Percentiles rank a stretch among this genome's conserved stretches.
These are phyloP conservation scores for Eucalyptus sp. DNA, from an alignment of 345 rosid genomes.

Conservation along the genomic window DNA sequence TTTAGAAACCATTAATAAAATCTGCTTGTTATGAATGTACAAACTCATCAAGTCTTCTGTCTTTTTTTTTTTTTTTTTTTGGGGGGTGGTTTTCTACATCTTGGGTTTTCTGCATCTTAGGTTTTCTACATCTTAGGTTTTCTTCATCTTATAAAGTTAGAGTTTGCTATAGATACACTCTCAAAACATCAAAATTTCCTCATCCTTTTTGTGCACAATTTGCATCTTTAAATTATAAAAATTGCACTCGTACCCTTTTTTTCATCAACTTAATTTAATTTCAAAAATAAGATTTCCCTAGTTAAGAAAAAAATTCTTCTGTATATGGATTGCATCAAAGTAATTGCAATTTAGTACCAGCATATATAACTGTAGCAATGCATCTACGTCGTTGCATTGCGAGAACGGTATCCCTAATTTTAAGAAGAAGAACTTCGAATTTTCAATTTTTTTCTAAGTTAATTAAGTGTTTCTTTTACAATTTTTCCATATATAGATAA, in stretches of 20 bases:
- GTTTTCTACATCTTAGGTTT: background rate
- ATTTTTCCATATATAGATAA: background rate
- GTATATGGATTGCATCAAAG: background rate
- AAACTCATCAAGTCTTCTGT: background rate
- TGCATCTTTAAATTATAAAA: background rate
- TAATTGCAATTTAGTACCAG: background rate
- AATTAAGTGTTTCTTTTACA: background rate
- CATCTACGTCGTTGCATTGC: background rate
- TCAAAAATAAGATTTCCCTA: background rate
- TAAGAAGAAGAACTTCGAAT: background rate
- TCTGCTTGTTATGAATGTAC: background rate
- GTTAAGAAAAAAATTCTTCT: background rate
- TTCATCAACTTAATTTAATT: background rate
- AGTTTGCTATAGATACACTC: background rate
- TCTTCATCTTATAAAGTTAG: background rate
- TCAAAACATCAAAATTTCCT: background rate
- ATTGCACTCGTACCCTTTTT: background rate
- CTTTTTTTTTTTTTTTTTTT: too few relatives aligned
- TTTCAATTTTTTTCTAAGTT: background rate
- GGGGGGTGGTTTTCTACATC: too few relatives aligned
- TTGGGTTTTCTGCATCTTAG: too few relatives aligned
- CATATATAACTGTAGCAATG: background rate
- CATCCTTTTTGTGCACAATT: background rate
- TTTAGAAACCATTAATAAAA: background rate
- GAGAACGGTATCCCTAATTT: background rate